Evolutionary conservation across 2,329 filamentous ascomycete genomes (phyloP).

Genomic region (Pestalotiopsis sp.): DNA sequence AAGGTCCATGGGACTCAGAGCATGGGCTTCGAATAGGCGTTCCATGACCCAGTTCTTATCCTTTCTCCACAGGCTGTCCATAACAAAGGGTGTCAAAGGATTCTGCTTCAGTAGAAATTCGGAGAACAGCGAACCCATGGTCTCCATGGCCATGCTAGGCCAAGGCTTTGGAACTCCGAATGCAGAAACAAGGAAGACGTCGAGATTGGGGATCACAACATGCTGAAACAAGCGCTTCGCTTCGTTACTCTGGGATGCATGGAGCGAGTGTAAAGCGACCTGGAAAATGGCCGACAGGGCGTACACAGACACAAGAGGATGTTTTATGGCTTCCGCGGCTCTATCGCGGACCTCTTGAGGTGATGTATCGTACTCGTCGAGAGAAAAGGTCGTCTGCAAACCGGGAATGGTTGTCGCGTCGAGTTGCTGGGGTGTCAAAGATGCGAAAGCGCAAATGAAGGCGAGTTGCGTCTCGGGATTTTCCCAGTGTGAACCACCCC

Average conservation of each 20-base stretch:
- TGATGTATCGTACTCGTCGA: slow-evolving; percentile 57
- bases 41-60: slow-evolving; percentile 85
- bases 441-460: slow-evolving; percentile 88
- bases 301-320: slow-evolving; percentile 85
- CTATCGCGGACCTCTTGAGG: slow-evolving; percentile 52
- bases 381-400: slow-evolving; percentile 75
- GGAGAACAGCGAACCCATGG: slow-evolving; percentile 76
- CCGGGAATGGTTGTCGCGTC: slow-evolving; percentile 85
- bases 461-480: slow-evolving; percentile 87
- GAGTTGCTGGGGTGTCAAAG: slow-evolving; percentile 72
- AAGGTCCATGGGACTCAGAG: slow-evolving; percentile 68
- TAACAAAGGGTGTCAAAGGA: slow-evolving; percentile 80
- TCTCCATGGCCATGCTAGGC: slow-evolving; percentile 74
- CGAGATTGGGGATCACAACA: slow-evolving; percentile 72
- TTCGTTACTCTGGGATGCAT: slow-evolving; percentile 64
- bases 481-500: slow-evolving; percentile 83
- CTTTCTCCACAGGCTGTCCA: slow-evolving; percentile 90
- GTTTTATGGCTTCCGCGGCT: slow-evolving; percentile 69
- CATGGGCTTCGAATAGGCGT: slow-evolving; percentile 77
- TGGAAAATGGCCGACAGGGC: slow-evolving; percentile 74
- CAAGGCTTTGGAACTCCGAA: slow-evolving; percentile 79
- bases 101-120: slow-evolving; percentile 82
- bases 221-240: slow-evolving; percentile 68
- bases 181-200: slow-evolving; percentile 78
- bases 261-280: slow-evolving; percentile 62